These are phyloP conservation scores for Glutinoglossum americanum DNA, from an alignment of 495 filamentous ascomycete genomes.

Conservation along the genomic window DNA sequence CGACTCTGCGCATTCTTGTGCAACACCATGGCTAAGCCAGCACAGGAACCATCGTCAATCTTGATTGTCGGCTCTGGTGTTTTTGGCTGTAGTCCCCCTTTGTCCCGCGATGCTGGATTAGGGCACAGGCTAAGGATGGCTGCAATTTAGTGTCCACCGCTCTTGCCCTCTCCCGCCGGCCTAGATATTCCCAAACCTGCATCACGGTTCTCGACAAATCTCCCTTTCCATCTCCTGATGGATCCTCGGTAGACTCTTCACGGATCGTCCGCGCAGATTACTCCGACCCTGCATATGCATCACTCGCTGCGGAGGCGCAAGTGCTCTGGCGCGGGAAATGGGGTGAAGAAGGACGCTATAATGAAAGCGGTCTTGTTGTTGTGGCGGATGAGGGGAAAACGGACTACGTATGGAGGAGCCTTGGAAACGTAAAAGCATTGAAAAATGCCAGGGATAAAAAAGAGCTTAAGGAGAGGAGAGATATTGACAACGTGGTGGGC, in stretches of 20 bases:
- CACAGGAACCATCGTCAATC: constrained; percentile 11
- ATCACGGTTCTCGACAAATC: constrained; percentile 15
- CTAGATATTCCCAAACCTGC: constrained; percentile 7
- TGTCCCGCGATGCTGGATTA: background rate
- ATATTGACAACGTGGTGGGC: constrained; percentile 23
- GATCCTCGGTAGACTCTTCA: constrained; percentile 6
- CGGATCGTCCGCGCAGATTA: constrained; percentile 52
- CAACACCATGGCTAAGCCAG: background rate
- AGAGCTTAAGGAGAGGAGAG: constrained; percentile 19
- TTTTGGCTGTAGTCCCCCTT: constrained; percentile 11
- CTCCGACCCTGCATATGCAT: constrained; percentile 44
- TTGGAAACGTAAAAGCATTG: constrained; percentile 34
- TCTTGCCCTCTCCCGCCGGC: constrained; percentile 9
- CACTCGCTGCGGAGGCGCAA: constrained; percentile 45
- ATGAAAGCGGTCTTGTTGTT: constrained; percentile 52
- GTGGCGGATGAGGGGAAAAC: constrained; percentile 28
- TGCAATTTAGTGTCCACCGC: constrained; percentile 12
- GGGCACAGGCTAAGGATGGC: background rate
- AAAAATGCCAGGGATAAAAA: constrained; percentile 16
- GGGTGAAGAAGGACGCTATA: constrained; percentile 47
- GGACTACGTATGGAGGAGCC: constrained; percentile 44
- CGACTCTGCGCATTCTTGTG: background rate
- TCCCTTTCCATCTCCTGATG: constrained; percentile 14
- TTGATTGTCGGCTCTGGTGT: constrained; percentile 17
- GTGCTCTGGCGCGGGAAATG: constrained; percentile 44